A percentile compares a stretch with the other conserved stretches of the same genome.
These are phyloP conservation scores for Penicillium carneum DNA, from an alignment of 2,329 filamentous ascomycete genomes.

Conservation along the genomic window DNA sequence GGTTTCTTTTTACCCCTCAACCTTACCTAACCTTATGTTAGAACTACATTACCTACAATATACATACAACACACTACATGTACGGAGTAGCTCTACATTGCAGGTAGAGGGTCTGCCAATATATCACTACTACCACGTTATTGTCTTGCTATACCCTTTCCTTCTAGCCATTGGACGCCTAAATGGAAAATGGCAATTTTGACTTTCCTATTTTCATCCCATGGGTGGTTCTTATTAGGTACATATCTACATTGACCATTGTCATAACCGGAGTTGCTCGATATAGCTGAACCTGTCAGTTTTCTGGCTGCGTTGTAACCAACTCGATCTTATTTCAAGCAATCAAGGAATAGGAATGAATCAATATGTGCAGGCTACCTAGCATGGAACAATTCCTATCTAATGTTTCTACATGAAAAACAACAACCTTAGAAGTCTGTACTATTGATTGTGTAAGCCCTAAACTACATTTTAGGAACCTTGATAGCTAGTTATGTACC, in stretches of 20 bases:
- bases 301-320: not conserved
- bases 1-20: not conserved
- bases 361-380: not conserved
- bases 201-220: not conserved
- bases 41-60: not conserved
- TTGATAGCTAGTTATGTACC: not conserved
- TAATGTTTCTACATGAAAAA: not conserved
- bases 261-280: not conserved
- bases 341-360: not conserved
- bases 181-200: not conserved
- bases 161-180: not conserved
- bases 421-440: not conserved
- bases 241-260: not conserved
- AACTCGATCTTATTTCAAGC: not conserved
- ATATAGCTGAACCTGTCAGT: not conserved
- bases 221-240: not conserved
- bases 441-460: no score
- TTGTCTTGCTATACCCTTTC: not conserved
- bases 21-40: not conserved
- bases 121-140: not conserved
- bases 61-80: no score
- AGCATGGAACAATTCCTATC: not conserved
- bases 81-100: no score
- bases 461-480: not conserved
- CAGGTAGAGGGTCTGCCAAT: not conserved